Evolutionary conservation across 306 rosid species (phyloP), one percentile per base, ranked within the genome.

Genomic region (Dryas octopetala): DNA sequence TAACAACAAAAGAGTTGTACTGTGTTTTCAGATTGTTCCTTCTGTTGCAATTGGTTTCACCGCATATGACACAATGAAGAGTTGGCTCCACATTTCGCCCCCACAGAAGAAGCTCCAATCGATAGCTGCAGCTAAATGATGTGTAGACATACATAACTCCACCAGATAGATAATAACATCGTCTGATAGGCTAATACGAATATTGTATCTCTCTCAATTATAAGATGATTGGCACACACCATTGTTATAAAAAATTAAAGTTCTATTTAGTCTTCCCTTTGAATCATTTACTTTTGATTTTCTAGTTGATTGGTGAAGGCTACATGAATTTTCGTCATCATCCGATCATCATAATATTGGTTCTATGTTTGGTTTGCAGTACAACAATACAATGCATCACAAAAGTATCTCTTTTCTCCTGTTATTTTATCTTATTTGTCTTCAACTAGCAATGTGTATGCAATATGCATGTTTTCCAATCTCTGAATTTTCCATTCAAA

Each of bases 11-110:
- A 60, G n/a, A 45, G 13, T 58, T 59, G 17, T 58, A 8, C 28
- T 17, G 68, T 75, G 28, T 6, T 16, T 0, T 3, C 91, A 95
- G 99, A 92, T 92, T 79, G 97, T 95, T 83, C 99, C 99, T 26
- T 89, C 97, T 19, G 97, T 91, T 52, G 99, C 99, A 48, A 86
- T 95, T 55, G 89, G 97, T 68, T 95, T 95, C 88, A 85, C 97
- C 3, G 85, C 92, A 50, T 90, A 95, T 49, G 97, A 95, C 85
- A 75, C 78, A 74, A 81, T 85, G 93, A 95, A 95, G 89, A 68
- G 68, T 65, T 90, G 97, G 97, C 97, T 95, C 68, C 88, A 78
- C 67, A 14, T 91, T 66, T 88, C 89, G 2, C 93, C 95, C 58
- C 94, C 84, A 47, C 95, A 79, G 80, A 91, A 81, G 83, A 32